Evolutionary conservation across 257 asterid species (phyloP), one percentile per base, ranked within the genome.

Genomic region (Cruciata laevipes): DNA sequence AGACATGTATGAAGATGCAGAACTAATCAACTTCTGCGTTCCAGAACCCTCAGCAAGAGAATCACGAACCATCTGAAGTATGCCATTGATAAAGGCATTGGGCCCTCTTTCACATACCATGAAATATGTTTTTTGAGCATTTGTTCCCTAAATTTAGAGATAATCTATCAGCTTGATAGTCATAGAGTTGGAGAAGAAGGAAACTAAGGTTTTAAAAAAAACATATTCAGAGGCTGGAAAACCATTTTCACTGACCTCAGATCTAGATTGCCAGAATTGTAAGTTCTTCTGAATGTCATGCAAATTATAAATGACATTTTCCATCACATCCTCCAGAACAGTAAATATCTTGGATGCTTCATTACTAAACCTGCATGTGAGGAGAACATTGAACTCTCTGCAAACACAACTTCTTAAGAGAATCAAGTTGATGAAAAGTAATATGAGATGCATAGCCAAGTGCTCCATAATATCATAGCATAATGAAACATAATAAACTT

Each of bases 51-150:
- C 92, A 69, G 81, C 78, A 68, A 83, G 80, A 82, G 59, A 83
- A 73, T 81, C 88, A 3, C 78, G 85, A 63, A 90, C 69, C 73
- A 94, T 72, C 70, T 87, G 92, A 68, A 78, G n/a, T 66, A 95
- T 71, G 71, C 95, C 95, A 82, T 73, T 78, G 21, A 90, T n/a
- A 84, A 90, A 88, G 61, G 97, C 97, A 65, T 61, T 69, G 18
- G 96, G 97, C 65, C 99, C 99, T 72, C 96, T 81, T 76, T 88
- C 91, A 44, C 97, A 94, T 63, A 94, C 76, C 96, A 94, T 86
- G 81, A 90, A 94, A 82, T 87, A 94, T 61, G 95, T 95, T 72
- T 84, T 86, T 71, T 66, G 86, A 74, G 84, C 82, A 84, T 79
- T 82, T 58, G 99, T 84, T 31, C 86, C 90, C 99, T 94, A 79